These are phyloP conservation scores for Senna tora DNA, from an alignment of 306 rosid species.

Conservation along the genomic window DNA sequence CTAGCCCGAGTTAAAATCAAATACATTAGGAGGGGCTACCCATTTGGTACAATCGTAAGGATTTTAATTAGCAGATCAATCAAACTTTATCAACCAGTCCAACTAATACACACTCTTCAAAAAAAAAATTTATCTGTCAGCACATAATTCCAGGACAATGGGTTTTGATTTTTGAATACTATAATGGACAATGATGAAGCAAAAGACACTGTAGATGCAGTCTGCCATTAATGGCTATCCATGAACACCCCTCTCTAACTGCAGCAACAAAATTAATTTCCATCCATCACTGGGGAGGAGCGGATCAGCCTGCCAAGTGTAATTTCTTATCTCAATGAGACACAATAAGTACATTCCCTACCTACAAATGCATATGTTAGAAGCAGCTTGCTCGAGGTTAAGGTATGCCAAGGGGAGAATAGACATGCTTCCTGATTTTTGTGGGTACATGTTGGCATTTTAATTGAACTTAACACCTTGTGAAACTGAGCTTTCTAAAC, in stretches of 20 bases:
- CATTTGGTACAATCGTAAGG: constrained; percentile 3
- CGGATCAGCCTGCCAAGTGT: constrained; percentile 19
- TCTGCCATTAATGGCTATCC: constrained; percentile 21
- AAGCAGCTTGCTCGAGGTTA: constrained; percentile 11
- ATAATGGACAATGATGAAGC: constrained; percentile 1
- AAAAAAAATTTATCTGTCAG: not conserved
- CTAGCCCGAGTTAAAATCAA: not conserved
- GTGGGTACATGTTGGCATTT: no score
- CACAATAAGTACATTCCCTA: not conserved
- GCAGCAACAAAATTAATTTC: constrained; percentile 35
- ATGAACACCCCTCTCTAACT: constrained; percentile 27
- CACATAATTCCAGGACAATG: not conserved
- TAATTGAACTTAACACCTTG: not conserved
- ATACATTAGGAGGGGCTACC: not conserved
- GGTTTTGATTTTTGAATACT: not conserved
- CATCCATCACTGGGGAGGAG: not conserved
- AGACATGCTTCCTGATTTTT: not conserved
- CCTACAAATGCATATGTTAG: not conserved
- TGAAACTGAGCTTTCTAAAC: not conserved
- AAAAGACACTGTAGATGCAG: not conserved
- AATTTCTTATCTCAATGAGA: constrained; percentile 26
- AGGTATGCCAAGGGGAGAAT: constrained; percentile 8
- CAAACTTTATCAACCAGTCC: not conserved
- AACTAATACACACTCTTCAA: not conserved
- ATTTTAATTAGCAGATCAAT: not conserved